Conservation (phyloP, 2,329 filamentous ascomycete species). For the Hypomyces rosellus region DNA sequence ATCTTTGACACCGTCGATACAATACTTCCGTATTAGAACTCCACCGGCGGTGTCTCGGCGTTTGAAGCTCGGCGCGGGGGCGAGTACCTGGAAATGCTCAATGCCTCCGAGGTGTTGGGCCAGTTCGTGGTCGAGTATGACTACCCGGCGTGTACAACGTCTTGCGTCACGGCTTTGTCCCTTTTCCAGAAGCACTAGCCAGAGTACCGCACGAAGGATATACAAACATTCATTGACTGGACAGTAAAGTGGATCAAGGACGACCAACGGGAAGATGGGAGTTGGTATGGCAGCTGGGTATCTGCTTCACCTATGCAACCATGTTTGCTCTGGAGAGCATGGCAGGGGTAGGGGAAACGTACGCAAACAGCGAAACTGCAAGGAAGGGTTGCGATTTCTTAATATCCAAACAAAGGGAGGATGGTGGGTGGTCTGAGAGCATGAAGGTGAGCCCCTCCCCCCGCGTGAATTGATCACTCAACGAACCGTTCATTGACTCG, state of each 20-base stretch:
- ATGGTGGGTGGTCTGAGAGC: slow-evolving; percentile 95
- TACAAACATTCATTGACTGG: slow-evolving; percentile 62
- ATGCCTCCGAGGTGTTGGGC: slow-evolving; percentile 94
- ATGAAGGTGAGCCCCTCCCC: slow-evolving; percentile 53
- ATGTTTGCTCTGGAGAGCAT: slow-evolving; percentile 95
- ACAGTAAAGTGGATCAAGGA: slow-evolving; percentile 90
- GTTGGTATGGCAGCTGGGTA: slow-evolving; percentile 96
- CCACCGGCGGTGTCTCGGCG: slow-evolving; percentile 76
- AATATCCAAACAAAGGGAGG: slow-evolving; percentile 72
- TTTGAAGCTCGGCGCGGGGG: slow-evolving; percentile 82
- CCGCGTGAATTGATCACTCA: too few relatives aligned
- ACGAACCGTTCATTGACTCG: neutral
- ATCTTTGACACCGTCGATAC: slow-evolving; percentile 88
- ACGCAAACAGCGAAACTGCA: slow-evolving; percentile 63
- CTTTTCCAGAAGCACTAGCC: slow-evolving; percentile 79
- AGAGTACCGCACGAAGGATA: slow-evolving; percentile 69
- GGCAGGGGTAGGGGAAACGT: slow-evolving; percentile 73
- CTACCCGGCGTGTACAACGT: slow-evolving; percentile 96
- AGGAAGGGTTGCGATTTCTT: slow-evolving; percentile 79
- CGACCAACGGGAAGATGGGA: slow-evolving; percentile 73
- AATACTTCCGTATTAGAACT: slow-evolving; percentile 84
- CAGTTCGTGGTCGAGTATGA: slow-evolving; percentile 98
- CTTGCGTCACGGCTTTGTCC: slow-evolving; percentile 79
- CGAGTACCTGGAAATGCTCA: slow-evolving; percentile 73
- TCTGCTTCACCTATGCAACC: slow-evolving; percentile 94